Evolutionary conservation across 2,329 filamentous ascomycete genomes (phyloP), one percentile per base, ranked within the genome.

Genomic region (Diaporthe batatas): DNA sequence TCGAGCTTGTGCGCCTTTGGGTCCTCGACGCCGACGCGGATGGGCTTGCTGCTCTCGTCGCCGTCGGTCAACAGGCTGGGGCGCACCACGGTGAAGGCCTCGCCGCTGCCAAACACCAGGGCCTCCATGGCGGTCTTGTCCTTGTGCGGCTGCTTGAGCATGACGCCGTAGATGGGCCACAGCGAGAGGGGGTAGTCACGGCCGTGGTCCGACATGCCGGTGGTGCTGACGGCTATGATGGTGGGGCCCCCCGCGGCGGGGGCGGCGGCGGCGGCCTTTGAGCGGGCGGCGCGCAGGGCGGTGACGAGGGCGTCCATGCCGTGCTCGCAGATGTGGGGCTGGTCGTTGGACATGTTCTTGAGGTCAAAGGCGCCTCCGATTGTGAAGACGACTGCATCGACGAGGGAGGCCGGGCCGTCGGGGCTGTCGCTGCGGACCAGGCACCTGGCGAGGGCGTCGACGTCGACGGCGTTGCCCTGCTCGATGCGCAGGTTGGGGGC

Each of bases 121-220:
- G 79, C 76, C 78, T 87, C 86, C 84, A 87, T 85, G 25, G 76
- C 79, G 69, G 77, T 79, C 81, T 87, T 87, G 74, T 87, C 86
- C 57, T 70, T 75, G 75, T 86, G 84, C 25, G 85, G 81, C 12
- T 77, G 77, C 51, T 76, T 76, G 29, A 86, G 76, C 71, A 84
- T 54, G 62, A 78, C 76, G 44, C 82, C 78, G 75, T 87, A 87
- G 62, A 87, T 53, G 21, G 84, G 84, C 8, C 81, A 58, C 75
- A 86, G 78, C 1, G 79, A 70, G 7, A 83, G 68, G 0, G 86
- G 85, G 23, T 85, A 77, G 73, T 87, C 85, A 1, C 84, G 76
- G 8, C 78, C 82, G 44, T 76, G 65, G 12, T 78, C 73, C 29
- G 76, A 81, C 57, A 87, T 80, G 44, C 87, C 87, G 0, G 84